phyloP scores from a whole-genome alignment of 2,329 filamentous ascomycete species.

The Trichoderma hamatum region DNA sequence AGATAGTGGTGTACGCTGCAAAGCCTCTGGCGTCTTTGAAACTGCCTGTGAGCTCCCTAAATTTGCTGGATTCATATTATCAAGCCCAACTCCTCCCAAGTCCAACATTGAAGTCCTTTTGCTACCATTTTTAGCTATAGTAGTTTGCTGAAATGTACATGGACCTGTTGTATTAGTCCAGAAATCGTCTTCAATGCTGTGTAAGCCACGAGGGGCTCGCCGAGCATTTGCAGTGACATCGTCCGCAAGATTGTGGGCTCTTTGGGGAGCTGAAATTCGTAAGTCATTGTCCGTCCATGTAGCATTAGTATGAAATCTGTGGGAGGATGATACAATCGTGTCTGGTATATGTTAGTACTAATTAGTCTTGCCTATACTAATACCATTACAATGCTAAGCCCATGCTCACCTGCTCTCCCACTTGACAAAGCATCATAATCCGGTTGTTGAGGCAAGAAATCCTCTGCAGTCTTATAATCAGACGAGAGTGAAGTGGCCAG shows the following conservation, averaged over 20 bases:
- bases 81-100: neutral
- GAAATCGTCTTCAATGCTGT: constrained; percentile 17
- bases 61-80: neutral
- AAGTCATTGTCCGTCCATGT: neutral
- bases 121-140: neutral
- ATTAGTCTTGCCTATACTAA: neutral
- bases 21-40: neutral
- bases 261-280: neutral
- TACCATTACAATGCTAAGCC: neutral
- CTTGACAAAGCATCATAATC: neutral
- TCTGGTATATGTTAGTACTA: neutral
- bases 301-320: neutral
- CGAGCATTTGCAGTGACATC: neutral
- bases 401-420: neutral
- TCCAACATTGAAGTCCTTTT: neutral
- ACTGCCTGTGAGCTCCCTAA: neutral
- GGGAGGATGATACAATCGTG: neutral
- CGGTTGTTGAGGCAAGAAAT: neutral
- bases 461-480: neutral
- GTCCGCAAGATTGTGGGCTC: neutral
- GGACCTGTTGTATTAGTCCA: neutral
- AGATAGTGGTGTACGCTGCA: neutral
- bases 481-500: neutral
- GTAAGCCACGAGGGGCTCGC: neutral
- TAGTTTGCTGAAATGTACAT: neutral